Base-by-base conservation (phyloP, 2,329 filamentous ascomycete species). In the Dichotomopilus funicola region DNA sequence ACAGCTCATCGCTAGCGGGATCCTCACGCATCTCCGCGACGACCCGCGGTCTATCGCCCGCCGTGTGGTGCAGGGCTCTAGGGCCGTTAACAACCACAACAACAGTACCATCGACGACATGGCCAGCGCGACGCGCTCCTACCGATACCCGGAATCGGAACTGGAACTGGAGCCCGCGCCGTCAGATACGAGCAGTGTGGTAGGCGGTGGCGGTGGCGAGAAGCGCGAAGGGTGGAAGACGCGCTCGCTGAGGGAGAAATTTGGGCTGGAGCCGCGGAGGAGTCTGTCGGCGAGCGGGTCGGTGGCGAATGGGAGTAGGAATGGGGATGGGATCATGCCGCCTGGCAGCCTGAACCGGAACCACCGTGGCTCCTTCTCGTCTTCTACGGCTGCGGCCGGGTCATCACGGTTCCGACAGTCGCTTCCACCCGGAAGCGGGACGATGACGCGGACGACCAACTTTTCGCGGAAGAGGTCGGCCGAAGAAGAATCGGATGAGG, bases 1-100 rank as follows among this genome's bases (percentile, higher is more conserved):
- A 27, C 70, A 71, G 4, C 63, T 78, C 10, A 66, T 75, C 10
- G 71, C 73, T 2, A 73, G 71, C 6, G 72, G 75, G 1, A 68
- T 77, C 6, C 65, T 77, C 12, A 67, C 70, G 0, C 75, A 75
- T 0, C 58, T 77, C 9, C 58, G 62, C 7, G 67, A 75, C 53
- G 72, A 77, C 58, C 66, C 67, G 11, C 67, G 67, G 6, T 64
- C 67, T 0, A 66, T 67, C 42, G 53, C 56, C 2, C 66, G 68
- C 1, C 66, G 60, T 27, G 74, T 75, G n/a, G 69, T 73, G 13
- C 64, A 65, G 12, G 65, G 66, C 38, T 59, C 58, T n/a, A 58
- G 27, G 9, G 59, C 33, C 34, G 19, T 44, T 33, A 45, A 52
- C 48, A 54, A 44, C 33, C 33, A 5, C 5, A 45, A 58, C 41